Percentiles rank a stretch among this genome's conserved stretches.
Conservation (phyloP, 192 early-diverging fungal genomes). For the Pilobolus umbonatus region DNA sequence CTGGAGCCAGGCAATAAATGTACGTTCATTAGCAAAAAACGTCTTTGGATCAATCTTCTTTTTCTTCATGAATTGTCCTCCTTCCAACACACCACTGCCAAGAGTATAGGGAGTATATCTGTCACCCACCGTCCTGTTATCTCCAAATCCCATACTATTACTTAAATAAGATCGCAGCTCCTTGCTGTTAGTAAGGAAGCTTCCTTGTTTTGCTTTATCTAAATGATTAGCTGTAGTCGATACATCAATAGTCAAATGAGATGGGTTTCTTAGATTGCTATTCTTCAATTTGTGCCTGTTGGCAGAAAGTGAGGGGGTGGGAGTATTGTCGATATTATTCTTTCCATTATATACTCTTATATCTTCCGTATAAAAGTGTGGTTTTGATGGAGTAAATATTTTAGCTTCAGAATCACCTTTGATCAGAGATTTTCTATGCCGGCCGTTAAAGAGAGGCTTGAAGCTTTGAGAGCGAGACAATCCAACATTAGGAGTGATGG, state of each 20-base stretch:
- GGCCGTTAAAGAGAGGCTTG: too few species aligned
- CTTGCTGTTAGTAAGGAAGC: not conserved
- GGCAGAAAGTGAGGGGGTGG: too few species aligned
- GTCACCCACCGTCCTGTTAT: too few species aligned
- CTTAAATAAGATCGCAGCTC: not conserved
- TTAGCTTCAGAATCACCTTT: not conserved
- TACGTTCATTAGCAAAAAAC: slow-evolving; percentile 86
- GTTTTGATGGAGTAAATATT: not conserved
- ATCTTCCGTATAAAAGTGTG: not conserved
- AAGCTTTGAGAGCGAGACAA: too few species aligned
- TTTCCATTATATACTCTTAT: not conserved
- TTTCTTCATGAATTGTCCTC: not conserved
- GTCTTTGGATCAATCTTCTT: slow-evolving; percentile 71
- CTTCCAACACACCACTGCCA: too few species aligned
- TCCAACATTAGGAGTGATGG: too few species aligned
- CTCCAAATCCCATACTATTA: too few species aligned
- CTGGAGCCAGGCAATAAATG: slow-evolving; percentile 81
- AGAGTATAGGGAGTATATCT: too few species aligned
- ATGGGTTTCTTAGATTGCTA: too few species aligned
- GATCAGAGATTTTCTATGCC: not conserved
- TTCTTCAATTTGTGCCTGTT: too few species aligned
- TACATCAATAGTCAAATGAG: too few species aligned
- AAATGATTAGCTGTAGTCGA: not conserved
- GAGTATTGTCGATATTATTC: not conserved
- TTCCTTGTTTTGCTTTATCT: not conserved